A percentile compares a stretch with the other conserved stretches of the same genome.
Conservation (phyloP, 169 alveolate species). For the Plasmodium billcollinsi region DNA sequence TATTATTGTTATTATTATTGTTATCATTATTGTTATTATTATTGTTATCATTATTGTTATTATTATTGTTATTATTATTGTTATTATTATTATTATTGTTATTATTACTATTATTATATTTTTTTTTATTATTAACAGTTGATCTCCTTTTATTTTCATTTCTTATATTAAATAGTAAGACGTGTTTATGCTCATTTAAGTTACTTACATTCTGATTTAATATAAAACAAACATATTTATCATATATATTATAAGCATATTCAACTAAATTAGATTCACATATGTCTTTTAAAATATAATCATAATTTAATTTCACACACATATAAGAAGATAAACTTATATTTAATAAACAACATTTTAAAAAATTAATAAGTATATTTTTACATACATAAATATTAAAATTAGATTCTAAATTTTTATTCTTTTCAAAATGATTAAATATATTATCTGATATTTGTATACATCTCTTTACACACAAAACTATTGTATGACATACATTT, state of each 20-base stretch:
- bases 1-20: neutral
- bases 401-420: conserved; percentile 29
- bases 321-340: conserved; percentile 50
- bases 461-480: conserved; percentile 50
- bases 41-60: neutral
- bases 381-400: conserved; percentile 68
- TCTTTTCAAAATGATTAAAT: conserved; percentile 21
- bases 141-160: conserved; percentile 7
- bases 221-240: conserved; percentile 56
- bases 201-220: conserved; percentile 31
- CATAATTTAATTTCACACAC: conserved; percentile 50
- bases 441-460: conserved; percentile 36
- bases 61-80: too few species aligned
- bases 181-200: conserved; percentile 20
- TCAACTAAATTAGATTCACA: conserved; percentile 37
- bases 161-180: conserved; percentile 8
- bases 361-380: conserved; percentile 53
- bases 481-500: conserved; percentile 37
- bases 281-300: conserved; percentile 44
- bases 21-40: neutral
- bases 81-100: neutral
- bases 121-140: neutral
- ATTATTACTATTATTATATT: neutral
- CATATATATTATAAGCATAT: conserved; percentile 39
- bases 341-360: conserved; percentile 32